Evolutionary conservation across 306 rosid species (phyloP).

Genomic region (Medicago ruthenica): DNA sequence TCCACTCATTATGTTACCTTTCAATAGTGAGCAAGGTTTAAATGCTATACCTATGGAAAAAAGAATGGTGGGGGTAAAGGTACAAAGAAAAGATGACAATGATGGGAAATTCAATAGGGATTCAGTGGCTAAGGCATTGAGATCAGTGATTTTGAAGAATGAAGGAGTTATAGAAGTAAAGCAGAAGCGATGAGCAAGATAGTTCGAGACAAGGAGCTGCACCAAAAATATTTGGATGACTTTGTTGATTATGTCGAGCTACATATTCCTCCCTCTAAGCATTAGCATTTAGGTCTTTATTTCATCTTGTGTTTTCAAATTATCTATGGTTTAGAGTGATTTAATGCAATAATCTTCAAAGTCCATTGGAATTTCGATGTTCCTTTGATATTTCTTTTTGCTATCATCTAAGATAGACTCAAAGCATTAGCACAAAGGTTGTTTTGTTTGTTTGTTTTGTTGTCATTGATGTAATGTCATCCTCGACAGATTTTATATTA

Average conservation of each 20-base stretch:
- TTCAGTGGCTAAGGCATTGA: conserved; percentile 30
- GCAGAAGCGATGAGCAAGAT: conserved; percentile 42
- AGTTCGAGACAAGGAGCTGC: conserved; percentile 8
- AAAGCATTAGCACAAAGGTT: too few species aligned
- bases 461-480: too few species aligned
- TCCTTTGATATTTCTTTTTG: neutral
- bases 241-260: conserved; percentile 38
- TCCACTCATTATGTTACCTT: conserved; percentile 42
- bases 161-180: conserved; percentile 48
- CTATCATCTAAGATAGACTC: too few species aligned
- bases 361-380: neutral
- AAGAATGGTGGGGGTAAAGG: too few species aligned
- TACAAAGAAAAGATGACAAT: too few species aligned
- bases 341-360: too few species aligned
- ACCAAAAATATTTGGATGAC: conserved; percentile 34
- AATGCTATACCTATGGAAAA: too few species aligned
- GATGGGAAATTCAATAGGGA: conserved; percentile 37
- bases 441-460: too few species aligned
- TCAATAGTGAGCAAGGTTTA: too few species aligned
- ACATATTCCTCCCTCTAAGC: neutral
- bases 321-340: neutral
- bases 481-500: too few species aligned
- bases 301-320: too few species aligned
- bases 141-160: conserved; percentile 43
- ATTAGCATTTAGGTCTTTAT: neutral